These are phyloP conservation scores for Ochromonadaceae sp. DNA, from an alignment of 352 stramenopile genomes.

Conservation along the genomic window DNA sequence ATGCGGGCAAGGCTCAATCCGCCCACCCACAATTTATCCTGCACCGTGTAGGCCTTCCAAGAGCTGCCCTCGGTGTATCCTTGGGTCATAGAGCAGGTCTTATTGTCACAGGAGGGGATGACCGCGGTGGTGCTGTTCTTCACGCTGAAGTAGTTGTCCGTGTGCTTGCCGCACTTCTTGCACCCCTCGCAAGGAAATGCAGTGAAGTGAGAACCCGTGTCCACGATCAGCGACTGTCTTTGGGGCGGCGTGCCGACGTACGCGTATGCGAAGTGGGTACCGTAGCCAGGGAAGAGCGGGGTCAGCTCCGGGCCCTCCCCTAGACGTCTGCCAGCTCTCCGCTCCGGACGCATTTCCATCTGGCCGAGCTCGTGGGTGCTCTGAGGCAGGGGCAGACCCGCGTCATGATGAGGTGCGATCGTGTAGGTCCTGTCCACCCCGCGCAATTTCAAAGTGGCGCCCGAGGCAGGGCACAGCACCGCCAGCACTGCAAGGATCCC, in stretches of 20 bases:
- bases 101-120: slow-evolving; percentile 33
- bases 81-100: slow-evolving; percentile 61
- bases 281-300: slow-evolving; percentile 47
- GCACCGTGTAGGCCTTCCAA: slow-evolving; percentile 61
- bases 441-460: slow-evolving; percentile 55
- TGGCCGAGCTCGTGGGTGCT: too few relatives aligned
- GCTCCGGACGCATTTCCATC: too few relatives aligned
- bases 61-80: slow-evolving; percentile 72
- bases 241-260: slow-evolving; percentile 49
- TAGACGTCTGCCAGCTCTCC: neutral
- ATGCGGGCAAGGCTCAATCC: neutral
- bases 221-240: slow-evolving; percentile 79
- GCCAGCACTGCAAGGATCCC: too few relatives aligned
- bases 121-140: slow-evolving; percentile 20
- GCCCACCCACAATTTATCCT: slow-evolving; percentile 43
- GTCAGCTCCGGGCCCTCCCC: neutral
- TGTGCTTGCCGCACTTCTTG: slow-evolving; percentile 50
- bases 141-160: slow-evolving; percentile 37
- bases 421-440: slow-evolving; percentile 25
- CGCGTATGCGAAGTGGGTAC: slow-evolving; percentile 55
- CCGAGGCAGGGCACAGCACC: slow-evolving; percentile 13
- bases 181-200: slow-evolving; percentile 83
- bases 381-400: neutral
- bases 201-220: slow-evolving; percentile 84
- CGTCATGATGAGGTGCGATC: neutral